Conservation (phyloP, 1,139 yeast genomes). For the Yamadazyma taylorii region DNA sequence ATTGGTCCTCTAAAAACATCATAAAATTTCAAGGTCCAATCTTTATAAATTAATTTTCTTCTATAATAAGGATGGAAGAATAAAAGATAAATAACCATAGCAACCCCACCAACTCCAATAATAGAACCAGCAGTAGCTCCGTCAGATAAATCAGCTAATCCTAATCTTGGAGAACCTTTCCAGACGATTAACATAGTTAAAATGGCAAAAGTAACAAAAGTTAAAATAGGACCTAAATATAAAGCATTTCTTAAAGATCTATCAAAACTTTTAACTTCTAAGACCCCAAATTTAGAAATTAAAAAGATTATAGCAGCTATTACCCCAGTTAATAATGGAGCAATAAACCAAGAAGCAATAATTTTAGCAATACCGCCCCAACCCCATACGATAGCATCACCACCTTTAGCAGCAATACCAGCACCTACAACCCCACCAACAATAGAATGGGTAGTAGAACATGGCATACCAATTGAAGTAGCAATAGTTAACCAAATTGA, state of each 20-base stretch:
- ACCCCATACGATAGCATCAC: constrained; percentile 64
- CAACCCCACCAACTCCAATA: constrained; percentile 63
- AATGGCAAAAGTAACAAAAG: constrained; percentile 59
- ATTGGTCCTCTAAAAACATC: constrained; percentile 59
- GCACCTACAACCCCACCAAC: constrained; percentile 79
- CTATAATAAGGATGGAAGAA: constrained; percentile 64
- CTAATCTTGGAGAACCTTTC: constrained; percentile 73
- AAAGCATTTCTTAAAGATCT: constrained; percentile 55
- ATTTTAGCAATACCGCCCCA: constrained; percentile 74
- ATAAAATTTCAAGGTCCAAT: constrained; percentile 66
- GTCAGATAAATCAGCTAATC: constrained; percentile 50
- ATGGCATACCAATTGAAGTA: constrained; percentile 69
- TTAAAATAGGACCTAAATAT: constrained; percentile 58
- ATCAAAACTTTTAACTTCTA: constrained; percentile 52
- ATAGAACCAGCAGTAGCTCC: constrained; percentile 57
- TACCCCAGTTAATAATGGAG: constrained; percentile 69
- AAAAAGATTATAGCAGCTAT: constrained; percentile 61
- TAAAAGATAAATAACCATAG: constrained; percentile 48
- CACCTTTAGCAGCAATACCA: constrained; percentile 70
- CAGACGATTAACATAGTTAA: constrained; percentile 63
- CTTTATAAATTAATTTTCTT: constrained; percentile 60
- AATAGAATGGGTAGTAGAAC: constrained; percentile 76
- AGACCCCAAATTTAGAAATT: constrained; percentile 57
- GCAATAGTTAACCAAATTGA: constrained; percentile 71
- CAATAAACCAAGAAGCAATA: constrained; percentile 80